Evolutionary conservation across 2,329 filamentous ascomycete genomes (phyloP).

Genomic region (Colletotrichum zoysiae): DNA sequence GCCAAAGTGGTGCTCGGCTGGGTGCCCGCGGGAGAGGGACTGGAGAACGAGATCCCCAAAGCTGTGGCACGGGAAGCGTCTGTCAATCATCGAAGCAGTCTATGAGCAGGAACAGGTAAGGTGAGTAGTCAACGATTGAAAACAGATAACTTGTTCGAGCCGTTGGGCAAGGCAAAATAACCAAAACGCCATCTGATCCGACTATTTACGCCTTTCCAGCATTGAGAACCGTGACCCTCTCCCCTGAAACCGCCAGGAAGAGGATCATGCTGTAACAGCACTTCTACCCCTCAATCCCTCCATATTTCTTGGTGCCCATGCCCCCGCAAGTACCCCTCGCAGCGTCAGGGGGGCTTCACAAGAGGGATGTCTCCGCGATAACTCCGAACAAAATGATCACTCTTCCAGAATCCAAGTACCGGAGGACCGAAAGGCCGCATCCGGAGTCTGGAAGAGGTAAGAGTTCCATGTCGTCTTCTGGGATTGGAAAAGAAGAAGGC

Average conservation of each 20-base stretch:
- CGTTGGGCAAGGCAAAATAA: background rate
- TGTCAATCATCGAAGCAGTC: background rate
- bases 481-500: background rate
- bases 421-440: background rate
- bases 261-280: background rate
- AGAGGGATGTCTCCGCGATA: constrained; percentile 23
- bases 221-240: background rate
- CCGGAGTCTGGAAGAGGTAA: background rate
- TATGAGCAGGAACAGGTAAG: background rate
- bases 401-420: background rate
- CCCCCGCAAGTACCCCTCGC: background rate
- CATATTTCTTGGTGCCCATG: background rate
- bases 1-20: constrained; percentile 67
- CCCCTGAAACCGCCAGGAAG: background rate
- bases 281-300: constrained; percentile 1
- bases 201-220: background rate
- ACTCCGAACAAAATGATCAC: background rate
- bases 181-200: too few species aligned
- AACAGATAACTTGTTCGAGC: background rate
- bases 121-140: background rate
- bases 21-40: constrained; percentile 61
- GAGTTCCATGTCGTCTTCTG: background rate
- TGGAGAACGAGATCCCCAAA: constrained; percentile 58
- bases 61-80: constrained; percentile 45
- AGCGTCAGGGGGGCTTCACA: background rate